A percentile compares a stretch with the other conserved stretches of the same genome.
phyloP scores from a whole-genome alignment of 805 yeast genomes.

The Candida khao-thaluensis region DNA sequence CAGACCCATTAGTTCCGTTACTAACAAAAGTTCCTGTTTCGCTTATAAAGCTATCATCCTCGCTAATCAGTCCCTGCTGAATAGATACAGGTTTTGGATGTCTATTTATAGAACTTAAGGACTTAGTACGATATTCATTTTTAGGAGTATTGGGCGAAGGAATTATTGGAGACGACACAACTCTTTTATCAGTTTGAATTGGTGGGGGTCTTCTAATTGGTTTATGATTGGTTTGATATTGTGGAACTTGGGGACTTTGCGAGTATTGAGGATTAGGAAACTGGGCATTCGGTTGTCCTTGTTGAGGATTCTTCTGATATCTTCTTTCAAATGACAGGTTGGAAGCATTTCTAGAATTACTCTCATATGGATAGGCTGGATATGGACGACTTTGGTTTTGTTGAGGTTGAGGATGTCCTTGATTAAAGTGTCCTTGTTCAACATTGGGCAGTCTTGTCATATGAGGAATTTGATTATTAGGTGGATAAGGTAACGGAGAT shows the following conservation, averaged over 20 bases:
- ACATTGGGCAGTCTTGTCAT: background rate
- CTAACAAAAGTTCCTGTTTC: constrained; percentile 3
- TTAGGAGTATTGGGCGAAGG: constrained; percentile 14
- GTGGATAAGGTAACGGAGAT: constrained; percentile 8
- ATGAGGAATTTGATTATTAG: constrained; percentile 3
- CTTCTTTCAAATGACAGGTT: constrained; percentile 3
- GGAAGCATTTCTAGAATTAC: constrained; percentile 6
- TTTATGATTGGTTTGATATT: constrained; percentile 5
- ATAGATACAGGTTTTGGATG: constrained; percentile 14
- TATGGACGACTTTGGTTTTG: too few relatives aligned
- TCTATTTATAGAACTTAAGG: constrained; percentile 25
- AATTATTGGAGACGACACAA: constrained; percentile 30
- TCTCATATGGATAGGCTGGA: constrained; percentile 1
- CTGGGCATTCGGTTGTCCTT: background rate
- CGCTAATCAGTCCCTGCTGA: constrained; percentile 14
- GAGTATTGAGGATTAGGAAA: too few relatives aligned
- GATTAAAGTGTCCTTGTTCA: constrained; percentile 2
- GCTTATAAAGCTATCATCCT: constrained; percentile 14
- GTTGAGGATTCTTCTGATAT: background rate
- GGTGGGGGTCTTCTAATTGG: constrained; percentile 11
- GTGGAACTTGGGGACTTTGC: background rate
- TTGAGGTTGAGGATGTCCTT: too few relatives aligned
- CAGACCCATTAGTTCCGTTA: background rate
- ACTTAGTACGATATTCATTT: constrained; percentile 27
- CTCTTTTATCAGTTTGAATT: constrained; percentile 18